Evolutionary conservation across 441 rosid genomes (phyloP), one percentile per base, ranked within the genome.

Genomic region (Sinapis alba): DNA sequence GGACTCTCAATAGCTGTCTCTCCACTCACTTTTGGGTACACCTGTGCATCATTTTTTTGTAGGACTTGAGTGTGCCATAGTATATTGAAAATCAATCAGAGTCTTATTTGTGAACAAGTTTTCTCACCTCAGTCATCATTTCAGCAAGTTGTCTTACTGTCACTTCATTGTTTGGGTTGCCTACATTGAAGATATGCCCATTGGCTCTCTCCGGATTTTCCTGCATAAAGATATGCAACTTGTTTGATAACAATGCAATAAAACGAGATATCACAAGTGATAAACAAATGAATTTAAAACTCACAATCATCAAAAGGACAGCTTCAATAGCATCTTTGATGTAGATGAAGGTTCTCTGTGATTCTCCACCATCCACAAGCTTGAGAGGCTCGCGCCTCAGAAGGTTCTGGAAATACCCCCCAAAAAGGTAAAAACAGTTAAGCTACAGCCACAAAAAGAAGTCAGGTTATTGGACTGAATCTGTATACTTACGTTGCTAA

Each of bases 271-370:
- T 38, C 30, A 47, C 30, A 12, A 12, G 12, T 43, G 12, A 3
- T 12, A 26, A 6, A 63, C 4, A 15, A 41, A 65, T 50, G 23
- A 27, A 19, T 15, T 16, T 57, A 12, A 12, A 53, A 84, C 91
- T 41, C 69, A 95, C 99, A 80, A 91, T 95, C 98, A 93, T 95
- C 80, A 93, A 65, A 38, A 86, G 86, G 74, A 95, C 97, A 75
- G 97, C 99, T 83, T 91, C 98, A 38, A 95, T 91, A 58, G 99
- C 98, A 89, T 95, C 98, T 81, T 93, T 95, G 64, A 93, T 95
- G 78, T 89, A 95, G 69, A 93, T 69, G 79, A 95, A 95, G 78
- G 98, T 89, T 83, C 98, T 88, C 84, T 93, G 99, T 60, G 99
- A 95, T 74, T 87, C 82, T 27, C 98, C 99, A 68, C 98, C 99